phyloP scores from a whole-genome alignment of 495 filamentous ascomycete genomes.

The Penicillium pulvis region DNA sequence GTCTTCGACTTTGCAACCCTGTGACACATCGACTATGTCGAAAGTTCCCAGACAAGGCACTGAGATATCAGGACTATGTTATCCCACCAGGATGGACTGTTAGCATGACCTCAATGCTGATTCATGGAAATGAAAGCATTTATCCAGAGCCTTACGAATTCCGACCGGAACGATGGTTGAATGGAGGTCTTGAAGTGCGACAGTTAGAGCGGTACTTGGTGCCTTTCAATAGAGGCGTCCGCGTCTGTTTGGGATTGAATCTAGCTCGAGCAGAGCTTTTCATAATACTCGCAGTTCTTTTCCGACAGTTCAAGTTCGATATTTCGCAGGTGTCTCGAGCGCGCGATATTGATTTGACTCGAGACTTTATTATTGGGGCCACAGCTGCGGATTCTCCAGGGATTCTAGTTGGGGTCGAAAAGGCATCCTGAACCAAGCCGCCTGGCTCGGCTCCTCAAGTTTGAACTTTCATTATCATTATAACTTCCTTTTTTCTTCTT shows the following conservation, averaged over 20 bases:
- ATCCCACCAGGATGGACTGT: not conserved
- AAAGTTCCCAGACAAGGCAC: not conserved
- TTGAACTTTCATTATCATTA: too few relatives aligned
- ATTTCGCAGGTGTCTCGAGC: not conserved
- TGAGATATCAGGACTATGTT: not conserved
- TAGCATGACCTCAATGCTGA: not conserved
- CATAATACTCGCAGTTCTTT: not conserved
- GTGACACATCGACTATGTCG: not conserved
- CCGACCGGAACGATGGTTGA: constrained; percentile 1
- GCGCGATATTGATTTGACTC: not conserved
- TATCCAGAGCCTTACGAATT: not conserved
- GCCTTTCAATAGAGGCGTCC: not conserved
- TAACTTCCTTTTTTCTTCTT: too few relatives aligned
- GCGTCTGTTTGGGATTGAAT: not conserved
- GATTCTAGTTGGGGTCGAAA: not conserved
- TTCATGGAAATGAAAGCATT: not conserved
- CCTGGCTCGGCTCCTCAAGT: too few relatives aligned
- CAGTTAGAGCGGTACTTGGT: not conserved
- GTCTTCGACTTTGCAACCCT: not conserved
- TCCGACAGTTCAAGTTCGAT: not conserved
- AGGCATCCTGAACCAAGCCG: too few relatives aligned
- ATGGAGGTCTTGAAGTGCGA: not conserved
- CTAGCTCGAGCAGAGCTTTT: not conserved
- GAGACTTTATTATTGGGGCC: not conserved
- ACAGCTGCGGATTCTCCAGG: not conserved